phyloP scores from a whole-genome alignment of 805 yeast genomes.

The Wickerhamomyces pijperi region DNA sequence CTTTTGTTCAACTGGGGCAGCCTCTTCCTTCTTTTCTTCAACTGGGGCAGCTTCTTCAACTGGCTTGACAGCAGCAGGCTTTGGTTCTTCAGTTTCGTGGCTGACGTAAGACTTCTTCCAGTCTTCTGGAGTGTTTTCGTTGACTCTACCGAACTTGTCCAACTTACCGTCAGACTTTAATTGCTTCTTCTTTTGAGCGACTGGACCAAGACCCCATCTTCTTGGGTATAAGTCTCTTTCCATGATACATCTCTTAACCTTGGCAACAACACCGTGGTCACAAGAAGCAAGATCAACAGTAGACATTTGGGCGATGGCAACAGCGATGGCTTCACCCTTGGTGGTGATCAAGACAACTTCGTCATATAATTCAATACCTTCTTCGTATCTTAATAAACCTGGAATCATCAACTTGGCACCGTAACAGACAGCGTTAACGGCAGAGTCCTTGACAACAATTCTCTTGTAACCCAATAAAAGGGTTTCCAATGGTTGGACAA shows the following conservation, averaged over 20 bases:
- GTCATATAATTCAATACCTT: constrained; percentile 92
- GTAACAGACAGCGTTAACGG: constrained; percentile 96
- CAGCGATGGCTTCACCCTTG: constrained; percentile 98
- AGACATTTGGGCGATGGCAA: constrained; percentile 98
- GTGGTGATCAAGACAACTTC: constrained; percentile 98
- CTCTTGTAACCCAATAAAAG: constrained; percentile 92
- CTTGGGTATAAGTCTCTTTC: constrained; percentile 99
- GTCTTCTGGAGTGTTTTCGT: constrained; percentile 85
- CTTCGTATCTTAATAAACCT: constrained; percentile 94
- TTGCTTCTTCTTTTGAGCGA: constrained; percentile 97
- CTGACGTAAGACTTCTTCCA: constrained; percentile 85
- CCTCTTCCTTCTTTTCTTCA: constrained; percentile 18
- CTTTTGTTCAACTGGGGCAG: constrained; percentile 10
- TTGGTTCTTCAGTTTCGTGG: constrained; percentile 50
- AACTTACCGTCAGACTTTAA: constrained; percentile 94
- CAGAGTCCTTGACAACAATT: constrained; percentile 88
- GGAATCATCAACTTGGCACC: constrained; percentile 99
- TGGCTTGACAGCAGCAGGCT: constrained; percentile 26
- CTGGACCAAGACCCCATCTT: constrained; percentile 99
- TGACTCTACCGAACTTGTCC: constrained; percentile 88
- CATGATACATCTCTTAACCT: constrained; percentile 98
- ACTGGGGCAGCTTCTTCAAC: constrained; percentile 19
- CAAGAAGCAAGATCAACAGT: constrained; percentile 93
- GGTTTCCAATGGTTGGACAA: constrained; percentile 91
- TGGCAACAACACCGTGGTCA: constrained; percentile 98